These are phyloP conservation scores for Mycena haematopus DNA, from an alignment of 768 basidiomycete genomes.

Conservation along the genomic window DNA sequence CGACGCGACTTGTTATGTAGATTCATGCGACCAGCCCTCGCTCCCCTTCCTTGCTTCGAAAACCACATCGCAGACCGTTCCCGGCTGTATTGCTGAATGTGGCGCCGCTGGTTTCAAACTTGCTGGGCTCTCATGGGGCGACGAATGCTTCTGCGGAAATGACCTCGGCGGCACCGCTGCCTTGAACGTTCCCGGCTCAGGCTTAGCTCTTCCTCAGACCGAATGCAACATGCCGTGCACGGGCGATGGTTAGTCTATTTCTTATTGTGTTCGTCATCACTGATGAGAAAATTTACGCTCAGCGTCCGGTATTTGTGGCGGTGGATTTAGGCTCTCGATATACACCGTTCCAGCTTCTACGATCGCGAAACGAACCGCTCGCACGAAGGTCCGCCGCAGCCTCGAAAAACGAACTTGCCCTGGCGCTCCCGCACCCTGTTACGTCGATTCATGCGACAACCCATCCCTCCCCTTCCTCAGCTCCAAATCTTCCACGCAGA, in stretches of 20 bases:
- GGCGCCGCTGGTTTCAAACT: slow-evolving; percentile 17
- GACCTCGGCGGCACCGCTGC: slow-evolving; percentile 18
- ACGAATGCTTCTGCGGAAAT: slow-evolving; percentile 20
- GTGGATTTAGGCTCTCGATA: slow-evolving; percentile 18
- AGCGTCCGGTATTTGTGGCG: slow-evolving; percentile 16
- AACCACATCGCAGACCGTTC: slow-evolving; percentile 17
- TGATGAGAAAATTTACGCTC: slow-evolving; percentile 8
- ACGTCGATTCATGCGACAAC: slow-evolving; percentile 19
- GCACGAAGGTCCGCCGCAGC: slow-evolving; percentile 14
- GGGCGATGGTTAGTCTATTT: slow-evolving; percentile 20
- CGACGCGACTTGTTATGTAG: slow-evolving; percentile 17
- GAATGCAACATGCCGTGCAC: slow-evolving; percentile 20
- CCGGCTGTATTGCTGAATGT: slow-evolving; percentile 20
- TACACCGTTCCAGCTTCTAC: slow-evolving; percentile 17
- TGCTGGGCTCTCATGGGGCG: slow-evolving; percentile 19
- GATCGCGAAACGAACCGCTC: slow-evolving; percentile 11
- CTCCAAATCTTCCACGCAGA: slow-evolving; percentile 16
- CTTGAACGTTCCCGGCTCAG: slow-evolving; percentile 21
- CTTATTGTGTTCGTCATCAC: slow-evolving; percentile 12
- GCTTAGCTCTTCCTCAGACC: slow-evolving; percentile 20
- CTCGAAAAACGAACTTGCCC: slow-evolving; percentile 16
- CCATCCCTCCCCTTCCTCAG: slow-evolving; percentile 21
- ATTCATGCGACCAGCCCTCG: slow-evolving; percentile 18
- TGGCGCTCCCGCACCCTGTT: slow-evolving; percentile 16
- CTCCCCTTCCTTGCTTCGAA: slow-evolving; percentile 19